Conservation (phyloP, 495 filamentous ascomycete species). For the Xylaria curta region DNA sequence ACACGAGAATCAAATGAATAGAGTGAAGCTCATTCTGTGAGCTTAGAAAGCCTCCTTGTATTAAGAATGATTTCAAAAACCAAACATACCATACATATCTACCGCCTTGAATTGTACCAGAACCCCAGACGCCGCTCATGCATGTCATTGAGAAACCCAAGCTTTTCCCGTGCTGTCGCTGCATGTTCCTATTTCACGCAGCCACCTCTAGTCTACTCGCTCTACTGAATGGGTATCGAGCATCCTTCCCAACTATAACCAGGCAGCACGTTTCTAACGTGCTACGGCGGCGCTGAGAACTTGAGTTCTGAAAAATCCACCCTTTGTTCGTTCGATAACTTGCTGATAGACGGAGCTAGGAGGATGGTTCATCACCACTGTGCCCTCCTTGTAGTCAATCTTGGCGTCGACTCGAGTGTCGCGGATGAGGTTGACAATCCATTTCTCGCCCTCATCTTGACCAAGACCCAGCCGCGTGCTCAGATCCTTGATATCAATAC, state of each 20-base stretch:
- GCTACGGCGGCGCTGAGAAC: slow-evolving; percentile 67
- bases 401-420: slow-evolving; percentile 98
- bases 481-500: slow-evolving; percentile 97
- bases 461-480: slow-evolving; percentile 87
- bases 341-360: slow-evolving; percentile 98
- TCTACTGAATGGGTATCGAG: slow-evolving; percentile 38
- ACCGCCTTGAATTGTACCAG: slow-evolving; percentile 36
- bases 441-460: slow-evolving; percentile 97
- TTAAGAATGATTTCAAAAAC: slow-evolving; percentile 26
- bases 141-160: slow-evolving; percentile 35
- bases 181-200: slow-evolving; percentile 19
- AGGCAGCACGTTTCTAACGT: slow-evolving; percentile 12
- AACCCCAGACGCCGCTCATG: slow-evolving; percentile 42
- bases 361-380: slow-evolving; percentile 99
- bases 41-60: slow-evolving; percentile 8
- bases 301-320: slow-evolving; percentile 88
- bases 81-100: slow-evolving; percentile 38
- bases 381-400: slow-evolving; percentile 98
- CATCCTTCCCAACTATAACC: background rate
- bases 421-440: slow-evolving; percentile 98
- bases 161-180: slow-evolving; percentile 24
- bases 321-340: slow-evolving; percentile 96
- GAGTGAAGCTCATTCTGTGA: background rate
- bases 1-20: background rate
- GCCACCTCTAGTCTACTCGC: slow-evolving; percentile 23